phyloP scores from a whole-genome alignment of 1,284 basidiomycete genomes.

The Apiotrichum sp. region DNA sequence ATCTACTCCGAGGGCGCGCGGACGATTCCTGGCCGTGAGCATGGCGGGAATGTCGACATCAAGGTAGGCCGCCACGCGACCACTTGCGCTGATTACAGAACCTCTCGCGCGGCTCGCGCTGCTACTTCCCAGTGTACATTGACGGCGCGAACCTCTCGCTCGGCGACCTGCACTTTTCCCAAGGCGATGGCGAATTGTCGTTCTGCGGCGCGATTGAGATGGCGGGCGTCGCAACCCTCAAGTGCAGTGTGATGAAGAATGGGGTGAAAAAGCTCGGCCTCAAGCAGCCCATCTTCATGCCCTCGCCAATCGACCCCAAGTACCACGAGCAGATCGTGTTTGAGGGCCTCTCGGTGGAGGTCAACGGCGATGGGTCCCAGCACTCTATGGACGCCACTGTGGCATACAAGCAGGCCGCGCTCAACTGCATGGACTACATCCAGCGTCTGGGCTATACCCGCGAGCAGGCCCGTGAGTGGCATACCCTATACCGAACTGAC shows the following conservation, averaged over 20 bases:
- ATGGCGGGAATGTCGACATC: conserved; percentile 78
- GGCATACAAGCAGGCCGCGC: conserved; percentile 66
- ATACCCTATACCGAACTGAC: neutral
- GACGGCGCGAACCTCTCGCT: conserved; percentile 67
- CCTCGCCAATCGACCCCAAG: conserved; percentile 15
- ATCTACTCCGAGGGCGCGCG: conserved; percentile 64
- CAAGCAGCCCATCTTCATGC: conserved; percentile 12
- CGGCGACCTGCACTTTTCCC: conserved; percentile 71
- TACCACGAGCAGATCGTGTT: conserved; percentile 14
- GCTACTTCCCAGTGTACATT: conserved; percentile 57
- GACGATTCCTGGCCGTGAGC: conserved; percentile 68
- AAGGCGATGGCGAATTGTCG: conserved; percentile 64
- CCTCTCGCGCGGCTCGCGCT: conserved; percentile 7
- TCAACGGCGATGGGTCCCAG: conserved; percentile 13
- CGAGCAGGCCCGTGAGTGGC: conserved; percentile 57
- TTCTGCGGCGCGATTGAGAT: conserved; percentile 30
- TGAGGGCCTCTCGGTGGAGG: conserved; percentile 8
- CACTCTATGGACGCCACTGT: conserved; percentile 12
- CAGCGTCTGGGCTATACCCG: conserved; percentile 44
- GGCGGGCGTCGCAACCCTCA: conserved; percentile 26
- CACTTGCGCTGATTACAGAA: neutral
- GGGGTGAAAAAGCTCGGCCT: conserved; percentile 9
- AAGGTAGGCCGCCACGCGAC: neutral
- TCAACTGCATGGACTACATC: conserved; percentile 68
- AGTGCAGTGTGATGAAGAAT: conserved; percentile 5